Percentiles rank a stretch among this genome's conserved stretches.
These are phyloP conservation scores for Kodamaea ohmeri DNA, from an alignment of 1,139 yeast species.

Conservation along the genomic window DNA sequence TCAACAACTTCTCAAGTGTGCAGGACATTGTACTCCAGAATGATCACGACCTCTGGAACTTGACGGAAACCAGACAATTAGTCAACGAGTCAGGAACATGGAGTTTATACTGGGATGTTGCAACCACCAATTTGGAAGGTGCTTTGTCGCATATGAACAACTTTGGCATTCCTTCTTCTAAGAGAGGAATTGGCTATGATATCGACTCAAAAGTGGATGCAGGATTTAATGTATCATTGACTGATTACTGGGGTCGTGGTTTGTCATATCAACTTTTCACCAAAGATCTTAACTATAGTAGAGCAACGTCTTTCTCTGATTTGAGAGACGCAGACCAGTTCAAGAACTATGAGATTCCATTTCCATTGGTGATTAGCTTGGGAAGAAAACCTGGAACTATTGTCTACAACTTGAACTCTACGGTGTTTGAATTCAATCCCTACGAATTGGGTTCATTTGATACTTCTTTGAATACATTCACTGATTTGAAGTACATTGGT, in stretches of 20 bases:
- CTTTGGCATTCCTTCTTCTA: slow-evolving; percentile 22
- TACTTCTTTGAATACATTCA: slow-evolving; percentile 36
- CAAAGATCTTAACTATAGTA: slow-evolving; percentile 24
- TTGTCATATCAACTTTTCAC: slow-evolving; percentile 40
- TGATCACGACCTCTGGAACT: slow-evolving; percentile 34
- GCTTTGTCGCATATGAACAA: slow-evolving; percentile 31
- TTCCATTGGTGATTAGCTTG: slow-evolving; percentile 36
- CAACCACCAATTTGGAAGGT: slow-evolving; percentile 22
- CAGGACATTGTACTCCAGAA: slow-evolving; percentile 32
- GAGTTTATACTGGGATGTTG: slow-evolving; percentile 24
- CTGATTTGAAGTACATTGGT: slow-evolving; percentile 38
- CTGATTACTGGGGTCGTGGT: slow-evolving; percentile 57
- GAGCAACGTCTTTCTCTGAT: slow-evolving; percentile 32
- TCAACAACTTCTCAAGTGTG: slow-evolving; percentile 36
- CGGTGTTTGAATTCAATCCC: slow-evolving; percentile 42
- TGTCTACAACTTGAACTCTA: slow-evolving; percentile 34
- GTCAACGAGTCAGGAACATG: slow-evolving; percentile 25
- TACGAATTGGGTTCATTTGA: slow-evolving; percentile 46
- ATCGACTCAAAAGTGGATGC: slow-evolving; percentile 30
- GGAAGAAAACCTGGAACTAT: slow-evolving; percentile 38
- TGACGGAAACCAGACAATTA: slow-evolving; percentile 30
- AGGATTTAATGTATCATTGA: slow-evolving; percentile 56
- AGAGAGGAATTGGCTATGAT: slow-evolving; percentile 29
- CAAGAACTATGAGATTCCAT: slow-evolving; percentile 38
- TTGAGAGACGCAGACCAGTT: slow-evolving; percentile 28